Evolutionary conservation across 2,329 filamentous ascomycete genomes (phyloP).

Genomic region (Diaporthe helianthi): DNA sequence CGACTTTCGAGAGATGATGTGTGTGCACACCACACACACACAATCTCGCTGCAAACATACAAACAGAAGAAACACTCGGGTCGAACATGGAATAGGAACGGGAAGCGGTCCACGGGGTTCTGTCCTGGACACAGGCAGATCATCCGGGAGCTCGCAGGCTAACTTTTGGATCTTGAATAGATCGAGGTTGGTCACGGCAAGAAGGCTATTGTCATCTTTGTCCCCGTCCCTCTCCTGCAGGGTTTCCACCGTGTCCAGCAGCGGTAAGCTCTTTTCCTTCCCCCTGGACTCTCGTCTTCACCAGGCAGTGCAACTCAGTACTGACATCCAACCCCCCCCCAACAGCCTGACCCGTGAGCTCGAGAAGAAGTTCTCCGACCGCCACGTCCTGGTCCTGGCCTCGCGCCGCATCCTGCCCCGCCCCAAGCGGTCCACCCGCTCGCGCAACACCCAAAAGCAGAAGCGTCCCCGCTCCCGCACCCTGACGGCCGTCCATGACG

Average conservation of each 20-base stretch:
- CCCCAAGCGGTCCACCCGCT: constrained; percentile 97
- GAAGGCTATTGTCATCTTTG: constrained; percentile 99
- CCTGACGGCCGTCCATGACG: constrained; percentile 97
- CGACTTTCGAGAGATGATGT: constrained; percentile 27
- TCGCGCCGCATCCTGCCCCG: constrained; percentile 98
- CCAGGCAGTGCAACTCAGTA: too few species aligned
- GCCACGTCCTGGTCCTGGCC: constrained; percentile 98
- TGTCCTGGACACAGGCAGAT: constrained; percentile 41
- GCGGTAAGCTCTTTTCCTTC: constrained; percentile 72
- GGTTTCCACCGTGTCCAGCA: constrained; percentile 99
- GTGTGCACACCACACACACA: constrained; percentile 10
- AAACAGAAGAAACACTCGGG: constrained; percentile 28
- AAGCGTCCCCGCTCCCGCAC: constrained; percentile 98
- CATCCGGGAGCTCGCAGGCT: constrained; percentile 78
- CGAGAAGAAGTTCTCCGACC: constrained; percentile 99
- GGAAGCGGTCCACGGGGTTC: constrained; percentile 75
- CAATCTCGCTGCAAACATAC: constrained; percentile 35
- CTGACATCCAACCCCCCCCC: not conserved
- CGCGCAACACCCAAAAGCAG: constrained; percentile 95
- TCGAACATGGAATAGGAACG: constrained; percentile 67
- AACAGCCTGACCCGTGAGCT: constrained; percentile 96
- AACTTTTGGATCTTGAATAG: constrained; percentile 75
- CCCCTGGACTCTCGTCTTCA: not conserved
- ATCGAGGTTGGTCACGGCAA: constrained; percentile 99
- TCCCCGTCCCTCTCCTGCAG: constrained; percentile 97